A percentile compares a stretch with the other conserved stretches of the same genome.
phyloP scores from a whole-genome alignment of 768 basidiomycete genomes.

The Ramaria sp. region DNA sequence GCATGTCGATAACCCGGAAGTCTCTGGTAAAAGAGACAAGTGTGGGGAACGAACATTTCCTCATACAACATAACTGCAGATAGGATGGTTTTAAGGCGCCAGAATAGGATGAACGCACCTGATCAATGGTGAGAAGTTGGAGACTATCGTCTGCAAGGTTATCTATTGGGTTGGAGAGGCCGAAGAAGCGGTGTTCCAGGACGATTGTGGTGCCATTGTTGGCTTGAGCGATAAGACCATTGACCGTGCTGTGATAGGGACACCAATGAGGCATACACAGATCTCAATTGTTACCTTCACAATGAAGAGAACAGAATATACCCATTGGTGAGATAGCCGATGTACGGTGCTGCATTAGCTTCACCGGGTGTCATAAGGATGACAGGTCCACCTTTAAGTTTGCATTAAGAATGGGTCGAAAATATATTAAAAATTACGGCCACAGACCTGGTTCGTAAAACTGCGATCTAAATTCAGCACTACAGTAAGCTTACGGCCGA shows the following conservation, averaged over 20 bases:
- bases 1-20: too few species aligned
- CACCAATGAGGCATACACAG: neutral
- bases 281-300: neutral
- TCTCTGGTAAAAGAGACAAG: too few species aligned
- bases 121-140: conserved; percentile 52
- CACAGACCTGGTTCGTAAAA: conserved; percentile 1
- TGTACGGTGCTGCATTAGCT: conserved; percentile 34
- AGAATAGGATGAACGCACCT: conserved; percentile 26
- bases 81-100: too few species aligned
- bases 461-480: neutral
- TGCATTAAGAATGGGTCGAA: neutral
- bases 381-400: conserved; percentile 37
- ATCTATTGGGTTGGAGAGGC: conserved; percentile 57
- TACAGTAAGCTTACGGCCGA: neutral
- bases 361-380: conserved; percentile 61
- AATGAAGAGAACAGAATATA: neutral
- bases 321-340: conserved; percentile 48
- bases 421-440: neutral
- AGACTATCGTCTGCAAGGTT: conserved; percentile 51
- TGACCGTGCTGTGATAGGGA: conserved; percentile 30
- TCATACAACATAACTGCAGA: too few species aligned
- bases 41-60: too few species aligned
- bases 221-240: conserved; percentile 54
- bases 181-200: conserved; percentile 67
- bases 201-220: conserved; percentile 50